Evolutionary conservation across 169 alveolate genomes (phyloP), one percentile per base, ranked within the genome.

Genomic region (Theileria equi): DNA sequence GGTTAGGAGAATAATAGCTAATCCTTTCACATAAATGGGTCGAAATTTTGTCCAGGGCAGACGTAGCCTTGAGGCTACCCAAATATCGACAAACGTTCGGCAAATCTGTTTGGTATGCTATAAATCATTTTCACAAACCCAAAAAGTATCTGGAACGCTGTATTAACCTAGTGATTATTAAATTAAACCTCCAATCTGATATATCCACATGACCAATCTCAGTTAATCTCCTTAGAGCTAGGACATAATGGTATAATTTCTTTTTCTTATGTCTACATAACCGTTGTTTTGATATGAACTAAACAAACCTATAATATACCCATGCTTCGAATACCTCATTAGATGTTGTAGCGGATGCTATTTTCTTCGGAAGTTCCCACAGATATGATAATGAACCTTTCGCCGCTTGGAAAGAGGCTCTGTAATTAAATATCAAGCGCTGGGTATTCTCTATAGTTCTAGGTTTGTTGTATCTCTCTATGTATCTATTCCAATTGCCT

Each of bases 341-440:
- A 52, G 94, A 66, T 28, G 83, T 70, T 5, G 94, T 89, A 1
- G 94, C 91, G 11, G 61, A 63, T 3, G 94, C 94, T 21, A 89
- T 58, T 16, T 78, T 72, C 43, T 89, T 89, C 8, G 91, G 89
- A 43, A 89, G 61, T 19, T 70, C 67, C 88, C 93, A 86, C 11
- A 41, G 71, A 81, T 88, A 88, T 41, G 89, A 76, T 5, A 77
- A 60, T 3, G 92, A 70, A 40, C 52, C 36, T 49, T 87, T 89
- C 5, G 89, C 81, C 28, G 81, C 93, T 8, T 85, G 66, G 76
- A 66, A 89, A n/a, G 84, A 64, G 1, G 90, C 85, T 6, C 52
- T 70, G 67, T 89, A 88, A 54, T 84, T 84, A 65, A 70, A 89
- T 16, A 61, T 48, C 19, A 89, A 43, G 41, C 89, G 62, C 63